Percentiles rank a stretch among this genome's conserved stretches.
Conservation (phyloP, 169 alveolate genomes). For the Plasmodium fragile region DNA sequence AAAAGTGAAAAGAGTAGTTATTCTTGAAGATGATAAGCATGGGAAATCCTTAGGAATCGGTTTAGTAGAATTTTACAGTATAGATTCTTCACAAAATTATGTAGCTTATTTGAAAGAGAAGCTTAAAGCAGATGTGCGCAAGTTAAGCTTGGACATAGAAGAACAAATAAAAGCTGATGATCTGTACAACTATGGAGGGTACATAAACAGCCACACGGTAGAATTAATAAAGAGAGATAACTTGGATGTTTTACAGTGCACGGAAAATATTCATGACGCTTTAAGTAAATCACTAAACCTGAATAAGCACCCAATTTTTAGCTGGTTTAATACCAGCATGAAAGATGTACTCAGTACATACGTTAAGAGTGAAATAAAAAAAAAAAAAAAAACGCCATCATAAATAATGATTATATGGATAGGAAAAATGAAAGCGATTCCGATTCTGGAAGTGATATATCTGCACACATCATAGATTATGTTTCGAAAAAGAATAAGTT, state of each 20-base stretch:
- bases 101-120: conserved; percentile 55
- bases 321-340: conserved; percentile 65
- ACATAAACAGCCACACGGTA: conserved; percentile 32
- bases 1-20: conserved; percentile 70
- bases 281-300: conserved; percentile 47
- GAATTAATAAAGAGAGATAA: conserved; percentile 40
- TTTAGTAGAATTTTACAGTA: conserved; percentile 49
- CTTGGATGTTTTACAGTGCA: conserved; percentile 16
- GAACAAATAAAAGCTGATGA: conserved; percentile 74
- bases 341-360: conserved; percentile 64
- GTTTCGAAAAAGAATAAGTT: conserved; percentile 40
- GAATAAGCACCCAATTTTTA: conserved; percentile 53
- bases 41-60: conserved; percentile 72
- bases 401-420: conserved; percentile 28
- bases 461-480: conserved; percentile 57
- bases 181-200: conserved; percentile 71
- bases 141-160: conserved; percentile 7
- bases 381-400: conserved; percentile 25
- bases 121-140: conserved; percentile 41
- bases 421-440: conserved; percentile 36
- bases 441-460: conserved; percentile 60
- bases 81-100: conserved; percentile 59
- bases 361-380: conserved; percentile 51
- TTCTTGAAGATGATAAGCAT: conserved; percentile 55
- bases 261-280: conserved; percentile 37